phyloP scores from a whole-genome alignment of 164 flowering plant species.

The Magnolia sinica region DNA sequence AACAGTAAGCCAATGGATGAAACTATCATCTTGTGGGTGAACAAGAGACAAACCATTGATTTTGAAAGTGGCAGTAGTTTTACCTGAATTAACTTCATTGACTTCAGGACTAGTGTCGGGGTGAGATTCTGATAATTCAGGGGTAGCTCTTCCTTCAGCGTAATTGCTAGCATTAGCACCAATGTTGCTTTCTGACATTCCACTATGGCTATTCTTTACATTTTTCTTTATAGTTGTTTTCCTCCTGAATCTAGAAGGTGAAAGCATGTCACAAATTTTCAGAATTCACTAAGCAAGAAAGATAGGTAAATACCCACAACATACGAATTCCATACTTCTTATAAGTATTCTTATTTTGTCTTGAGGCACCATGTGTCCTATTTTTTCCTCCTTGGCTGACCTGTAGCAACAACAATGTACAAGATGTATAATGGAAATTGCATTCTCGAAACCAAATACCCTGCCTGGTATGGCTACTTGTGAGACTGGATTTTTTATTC shows the following conservation, averaged over 20 bases:
- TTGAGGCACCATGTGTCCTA: constrained; percentile 21
- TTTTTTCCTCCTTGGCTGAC: constrained; percentile 36
- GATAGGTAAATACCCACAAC: background rate
- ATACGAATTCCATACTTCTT: constrained; percentile 46
- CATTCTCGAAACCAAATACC: background rate
- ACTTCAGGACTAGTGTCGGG: constrained; percentile 18
- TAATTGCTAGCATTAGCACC: constrained; percentile 17
- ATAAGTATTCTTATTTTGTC: constrained; percentile 23
- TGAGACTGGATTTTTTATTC: background rate
- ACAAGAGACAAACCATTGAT: background rate
- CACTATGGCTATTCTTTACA: constrained; percentile 26
- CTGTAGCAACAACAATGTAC: constrained; percentile 27
- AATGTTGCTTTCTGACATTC: constrained; percentile 18
- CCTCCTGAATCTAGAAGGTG: constrained; percentile 33
- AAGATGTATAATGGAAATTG: background rate
- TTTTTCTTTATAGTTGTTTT: constrained; percentile 56
- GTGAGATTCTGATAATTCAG: constrained; percentile 33
- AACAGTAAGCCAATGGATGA: background rate
- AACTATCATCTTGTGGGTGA: background rate
- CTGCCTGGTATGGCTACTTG: background rate
- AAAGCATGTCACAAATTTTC: constrained; percentile 21
- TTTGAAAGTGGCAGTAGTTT: background rate
- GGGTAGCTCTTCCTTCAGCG: constrained; percentile 22
- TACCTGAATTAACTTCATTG: constrained; percentile 36
- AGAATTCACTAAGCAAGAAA: constrained; percentile 2